These are phyloP conservation scores for Dipteronia sinensis DNA, from an alignment of 345 rosid genomes.

Conservation along the genomic window DNA sequence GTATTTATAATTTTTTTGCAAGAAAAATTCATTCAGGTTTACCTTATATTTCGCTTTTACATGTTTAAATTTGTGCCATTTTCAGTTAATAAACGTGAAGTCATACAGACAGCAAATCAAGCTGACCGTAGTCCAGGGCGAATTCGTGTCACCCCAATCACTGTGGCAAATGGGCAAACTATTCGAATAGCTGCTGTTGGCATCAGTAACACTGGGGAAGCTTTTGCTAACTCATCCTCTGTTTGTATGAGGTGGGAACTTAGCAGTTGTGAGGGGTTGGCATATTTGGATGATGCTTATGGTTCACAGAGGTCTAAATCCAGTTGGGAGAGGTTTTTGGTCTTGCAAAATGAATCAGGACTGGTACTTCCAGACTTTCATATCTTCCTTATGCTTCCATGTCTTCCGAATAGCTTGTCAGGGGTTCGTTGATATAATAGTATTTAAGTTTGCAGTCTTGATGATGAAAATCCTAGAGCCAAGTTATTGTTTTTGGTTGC, in stretches of 20 bases:
- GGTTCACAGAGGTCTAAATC: conserved; percentile 48
- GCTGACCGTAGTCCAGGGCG: conserved; percentile 58
- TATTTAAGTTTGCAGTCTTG: neutral
- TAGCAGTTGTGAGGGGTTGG: conserved; percentile 65
- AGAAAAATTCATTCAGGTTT: neutral
- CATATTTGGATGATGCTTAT: conserved; percentile 68
- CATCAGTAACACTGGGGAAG: conserved; percentile 60
- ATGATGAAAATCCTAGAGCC: neutral
- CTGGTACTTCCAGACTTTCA: conserved; percentile 46
- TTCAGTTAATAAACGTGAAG: conserved; percentile 71
- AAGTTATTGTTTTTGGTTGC: neutral
- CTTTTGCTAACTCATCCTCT: conserved; percentile 93
- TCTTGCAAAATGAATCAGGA: conserved; percentile 80
- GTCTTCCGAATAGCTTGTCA: conserved; percentile 1
- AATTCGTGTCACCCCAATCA: conserved; percentile 61
- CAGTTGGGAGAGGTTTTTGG: conserved; percentile 83
- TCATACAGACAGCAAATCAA: conserved; percentile 54
- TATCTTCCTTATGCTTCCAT: conserved; percentile 9
- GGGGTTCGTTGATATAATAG: neutral
- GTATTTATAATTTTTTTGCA: conserved; percentile 37
- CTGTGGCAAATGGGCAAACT: conserved; percentile 87
- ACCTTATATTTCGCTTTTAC: conserved; percentile 3
- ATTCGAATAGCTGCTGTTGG: conserved; percentile 84
- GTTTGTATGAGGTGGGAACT: conserved; percentile 83
- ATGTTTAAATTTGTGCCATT: conserved; percentile 31